phyloP scores from a whole-genome alignment of 1,284 basidiomycete genomes.

The Ustilago trichophora region DNA sequence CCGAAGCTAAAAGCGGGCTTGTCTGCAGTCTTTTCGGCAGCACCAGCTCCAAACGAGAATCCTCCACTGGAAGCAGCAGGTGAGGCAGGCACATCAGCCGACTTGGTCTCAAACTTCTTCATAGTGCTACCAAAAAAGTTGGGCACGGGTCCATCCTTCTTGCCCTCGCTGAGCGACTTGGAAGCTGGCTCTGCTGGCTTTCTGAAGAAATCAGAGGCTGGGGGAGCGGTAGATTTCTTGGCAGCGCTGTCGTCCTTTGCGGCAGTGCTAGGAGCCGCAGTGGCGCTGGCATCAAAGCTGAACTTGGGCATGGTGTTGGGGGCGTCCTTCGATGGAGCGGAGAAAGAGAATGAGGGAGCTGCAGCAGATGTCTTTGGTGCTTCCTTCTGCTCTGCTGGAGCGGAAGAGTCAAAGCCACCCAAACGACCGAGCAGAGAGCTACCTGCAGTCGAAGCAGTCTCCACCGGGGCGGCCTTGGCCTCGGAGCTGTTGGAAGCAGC shows the following conservation, averaged over 20 bases:
- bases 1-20: conserved; percentile 36
- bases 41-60: conserved; percentile 1
- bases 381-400: conserved; percentile 29
- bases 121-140: conserved; percentile 56
- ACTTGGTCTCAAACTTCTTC: conserved; percentile 40
- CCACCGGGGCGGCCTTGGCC: not conserved
- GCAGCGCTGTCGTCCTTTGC: conserved; percentile 4
- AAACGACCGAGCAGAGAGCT: conserved; percentile 41
- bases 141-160: conserved; percentile 58
- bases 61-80: not conserved
- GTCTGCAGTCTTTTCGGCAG: not conserved
- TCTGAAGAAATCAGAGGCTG: conserved; percentile 43
- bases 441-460: conserved; percentile 4
- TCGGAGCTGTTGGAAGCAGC: not conserved
- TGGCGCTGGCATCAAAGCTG: conserved; percentile 35
- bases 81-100: conserved; percentile 8
- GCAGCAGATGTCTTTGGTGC: conserved; percentile 12
- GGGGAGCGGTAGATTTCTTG: conserved; percentile 19
- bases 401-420: conserved; percentile 47
- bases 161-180: conserved; percentile 23
- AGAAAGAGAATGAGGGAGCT: conserved; percentile 38
- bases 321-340: conserved; percentile 33
- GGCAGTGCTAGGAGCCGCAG: not conserved
- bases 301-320: conserved; percentile 33
- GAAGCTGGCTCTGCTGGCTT: conserved; percentile 28